Conservation (phyloP, 1,284 basidiomycete species). For the Earliella scabrosa region DNA sequence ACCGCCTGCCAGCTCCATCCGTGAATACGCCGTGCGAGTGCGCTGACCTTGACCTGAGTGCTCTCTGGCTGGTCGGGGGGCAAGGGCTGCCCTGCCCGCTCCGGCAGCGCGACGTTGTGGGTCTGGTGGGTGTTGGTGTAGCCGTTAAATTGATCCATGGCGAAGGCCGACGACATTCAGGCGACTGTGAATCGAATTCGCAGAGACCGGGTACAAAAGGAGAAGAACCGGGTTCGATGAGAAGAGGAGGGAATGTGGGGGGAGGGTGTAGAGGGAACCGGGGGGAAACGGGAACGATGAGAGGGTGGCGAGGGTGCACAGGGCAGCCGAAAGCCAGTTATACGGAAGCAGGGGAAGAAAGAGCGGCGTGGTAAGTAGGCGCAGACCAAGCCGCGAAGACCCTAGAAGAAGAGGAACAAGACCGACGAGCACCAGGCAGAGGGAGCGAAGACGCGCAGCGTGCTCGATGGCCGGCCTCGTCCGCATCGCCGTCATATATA, state of each 20-base stretch:
- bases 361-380: constrained; percentile 1
- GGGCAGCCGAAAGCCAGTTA: not conserved
- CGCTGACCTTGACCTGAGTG: constrained; percentile 18
- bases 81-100: constrained; percentile 6
- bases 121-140: constrained; percentile 8
- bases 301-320: not conserved
- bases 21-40: constrained; percentile 47
- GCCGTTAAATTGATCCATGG: constrained; percentile 5
- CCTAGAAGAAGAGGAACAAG: constrained; percentile 8
- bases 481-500: constrained; percentile 9
- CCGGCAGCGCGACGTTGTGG: constrained; percentile 16
- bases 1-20: constrained; percentile 57
- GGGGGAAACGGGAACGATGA: not conserved
- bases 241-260: not conserved
- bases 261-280: not conserved
- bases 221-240: not conserved
- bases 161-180: not conserved
- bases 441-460: constrained; percentile 23
- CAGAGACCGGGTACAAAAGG: not conserved
- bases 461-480: constrained; percentile 11
- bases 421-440: constrained; percentile 17
- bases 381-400: constrained; percentile 16
- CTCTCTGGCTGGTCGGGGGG: not conserved
- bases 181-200: not conserved
- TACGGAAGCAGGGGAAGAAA: constrained; percentile 7